phyloP scores from a whole-genome alignment of 2,329 filamentous ascomycete genomes.

The Penicillium crustosum region DNA sequence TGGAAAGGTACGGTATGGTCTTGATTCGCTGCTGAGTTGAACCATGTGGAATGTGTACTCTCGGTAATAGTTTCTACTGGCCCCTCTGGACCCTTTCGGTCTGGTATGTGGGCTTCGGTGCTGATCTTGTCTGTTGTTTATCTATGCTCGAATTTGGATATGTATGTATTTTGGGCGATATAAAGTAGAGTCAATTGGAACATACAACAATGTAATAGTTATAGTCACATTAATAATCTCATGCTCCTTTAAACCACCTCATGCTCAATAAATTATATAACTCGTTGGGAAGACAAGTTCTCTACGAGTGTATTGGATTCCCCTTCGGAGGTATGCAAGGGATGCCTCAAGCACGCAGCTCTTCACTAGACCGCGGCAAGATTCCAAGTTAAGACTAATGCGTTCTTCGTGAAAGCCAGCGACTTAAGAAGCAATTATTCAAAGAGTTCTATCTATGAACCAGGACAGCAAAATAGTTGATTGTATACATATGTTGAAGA shows the following conservation, averaged over 20 bases:
- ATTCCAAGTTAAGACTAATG: no score
- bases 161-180: not conserved
- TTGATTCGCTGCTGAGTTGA: not conserved
- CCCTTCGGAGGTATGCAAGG: not conserved
- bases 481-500: not conserved
- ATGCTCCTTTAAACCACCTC: no score
- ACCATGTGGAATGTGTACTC: conserved; percentile 8
- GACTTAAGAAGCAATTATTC: not conserved
- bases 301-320: not conserved
- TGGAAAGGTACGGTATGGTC: not conserved
- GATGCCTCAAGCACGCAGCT: not conserved
- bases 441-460: not conserved
- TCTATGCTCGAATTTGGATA: not conserved
- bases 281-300: not conserved
- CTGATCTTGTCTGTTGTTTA: not conserved
- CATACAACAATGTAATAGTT: not conserved
- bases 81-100: not conserved
- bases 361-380: not conserved
- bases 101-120: conserved; percentile 1
- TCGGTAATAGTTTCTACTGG: not conserved
- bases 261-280: no score
- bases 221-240: no score
- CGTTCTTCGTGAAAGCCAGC: not conserved
- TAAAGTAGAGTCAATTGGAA: not conserved
- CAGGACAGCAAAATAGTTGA: not conserved